Evolutionary conservation across 177 flowering plant species (phyloP).

Genomic region (Tripterygium wilfordii): DNA sequence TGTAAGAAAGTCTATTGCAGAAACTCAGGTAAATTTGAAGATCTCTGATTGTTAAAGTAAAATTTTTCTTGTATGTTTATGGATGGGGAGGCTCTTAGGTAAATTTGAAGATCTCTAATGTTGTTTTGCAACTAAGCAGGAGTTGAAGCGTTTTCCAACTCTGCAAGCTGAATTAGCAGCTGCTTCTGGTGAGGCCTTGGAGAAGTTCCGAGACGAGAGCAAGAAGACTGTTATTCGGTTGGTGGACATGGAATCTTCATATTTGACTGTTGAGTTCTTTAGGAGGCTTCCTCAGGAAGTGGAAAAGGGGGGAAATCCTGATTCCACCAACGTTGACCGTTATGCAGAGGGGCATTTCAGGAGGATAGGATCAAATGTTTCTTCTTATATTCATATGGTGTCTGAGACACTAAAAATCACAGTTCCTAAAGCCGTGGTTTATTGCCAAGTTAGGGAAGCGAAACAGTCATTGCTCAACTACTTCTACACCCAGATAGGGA

Average conservation of each 20-base stretch:
- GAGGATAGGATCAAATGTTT: slow-evolving; percentile 70
- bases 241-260: slow-evolving; percentile 57
- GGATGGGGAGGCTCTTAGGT: too few relatives aligned
- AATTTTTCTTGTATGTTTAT: too few relatives aligned
- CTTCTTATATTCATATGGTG: slow-evolving; percentile 66
- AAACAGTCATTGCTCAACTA: slow-evolving; percentile 46
- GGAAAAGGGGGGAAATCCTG: slow-evolving; percentile 40
- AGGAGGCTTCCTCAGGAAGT: slow-evolving; percentile 63
- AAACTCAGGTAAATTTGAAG: slow-evolving; percentile 34
- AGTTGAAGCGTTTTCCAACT: slow-evolving; percentile 44
- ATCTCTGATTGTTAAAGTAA: not conserved
- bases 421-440: slow-evolving; percentile 72
- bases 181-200: slow-evolving; percentile 40
- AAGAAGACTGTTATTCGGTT: slow-evolving; percentile 38
- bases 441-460: slow-evolving; percentile 77
- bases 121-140: slow-evolving; percentile 14
- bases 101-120: not conserved
- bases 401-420: slow-evolving; percentile 56
- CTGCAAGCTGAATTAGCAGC: slow-evolving; percentile 49
- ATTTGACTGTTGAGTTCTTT: slow-evolving; percentile 48
- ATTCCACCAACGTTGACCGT: slow-evolving; percentile 32
- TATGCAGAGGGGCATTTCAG: slow-evolving; percentile 66
- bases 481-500: slow-evolving; percentile 63
- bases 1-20: slow-evolving; percentile 48
- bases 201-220: slow-evolving; percentile 45